Percentiles rank a stretch among this genome's conserved stretches.
Conservation (phyloP, 2,329 filamentous ascomycete genomes). For the Botrytis paeoniae region DNA sequence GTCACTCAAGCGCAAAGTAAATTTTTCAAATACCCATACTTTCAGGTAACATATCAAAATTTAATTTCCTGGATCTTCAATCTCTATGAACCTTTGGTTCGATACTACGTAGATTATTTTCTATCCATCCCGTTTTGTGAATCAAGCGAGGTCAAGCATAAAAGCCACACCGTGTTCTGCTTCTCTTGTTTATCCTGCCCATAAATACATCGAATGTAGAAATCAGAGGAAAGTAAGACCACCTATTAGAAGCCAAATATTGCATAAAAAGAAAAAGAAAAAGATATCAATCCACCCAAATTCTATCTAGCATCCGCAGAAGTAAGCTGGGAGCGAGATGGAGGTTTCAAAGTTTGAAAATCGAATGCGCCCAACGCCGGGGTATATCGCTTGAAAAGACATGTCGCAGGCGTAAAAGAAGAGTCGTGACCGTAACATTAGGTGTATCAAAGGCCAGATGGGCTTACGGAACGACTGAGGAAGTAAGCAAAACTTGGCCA, state of each 20-base stretch:
- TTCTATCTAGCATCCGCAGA: too few relatives aligned
- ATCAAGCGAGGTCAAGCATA: not conserved
- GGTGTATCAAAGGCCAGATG: not conserved
- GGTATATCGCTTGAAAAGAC: not conserved
- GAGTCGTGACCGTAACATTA: not conserved
- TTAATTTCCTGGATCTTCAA: not conserved
- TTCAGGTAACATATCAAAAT: not conserved
- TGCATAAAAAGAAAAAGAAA: not conserved
- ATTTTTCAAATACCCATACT: too few relatives aligned
- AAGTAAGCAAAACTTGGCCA: not conserved
- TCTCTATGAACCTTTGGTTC: not conserved
- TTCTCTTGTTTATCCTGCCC: not conserved
- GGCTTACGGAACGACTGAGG: too few relatives aligned
- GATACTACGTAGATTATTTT: not conserved
- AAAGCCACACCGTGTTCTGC: not conserved
- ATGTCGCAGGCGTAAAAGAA: not conserved
- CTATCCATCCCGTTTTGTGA: not conserved
- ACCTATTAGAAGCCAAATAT: not conserved
- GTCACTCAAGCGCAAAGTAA: not conserved
- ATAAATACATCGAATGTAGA: not conserved
- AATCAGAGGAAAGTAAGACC: not conserved
- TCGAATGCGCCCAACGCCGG: not conserved
- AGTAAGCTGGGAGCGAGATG: not conserved
- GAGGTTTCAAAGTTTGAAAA: not conserved
- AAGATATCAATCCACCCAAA: not conserved